phyloP scores from a whole-genome alignment of 1,284 basidiomycete genomes.

The Gomphus sp. region DNA sequence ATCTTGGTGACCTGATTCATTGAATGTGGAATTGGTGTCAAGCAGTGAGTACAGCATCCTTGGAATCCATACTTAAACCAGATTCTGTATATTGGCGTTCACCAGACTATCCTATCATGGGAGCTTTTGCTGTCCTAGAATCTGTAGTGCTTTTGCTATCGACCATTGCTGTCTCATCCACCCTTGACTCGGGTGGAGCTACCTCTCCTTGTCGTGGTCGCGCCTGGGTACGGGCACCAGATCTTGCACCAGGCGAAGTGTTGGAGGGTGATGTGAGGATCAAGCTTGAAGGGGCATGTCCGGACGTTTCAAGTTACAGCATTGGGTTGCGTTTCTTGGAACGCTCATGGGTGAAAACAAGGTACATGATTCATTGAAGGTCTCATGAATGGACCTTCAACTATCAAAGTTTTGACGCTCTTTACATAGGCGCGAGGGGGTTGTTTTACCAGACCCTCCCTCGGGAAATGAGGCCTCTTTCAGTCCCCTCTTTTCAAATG shows the following conservation, averaged over 20 bases:
- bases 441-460: background rate
- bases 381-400: too few species aligned
- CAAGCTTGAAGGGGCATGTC: background rate
- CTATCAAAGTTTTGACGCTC: background rate
- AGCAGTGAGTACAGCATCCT: too few species aligned
- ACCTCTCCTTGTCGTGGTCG: background rate
- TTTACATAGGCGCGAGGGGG: background rate
- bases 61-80: too few species aligned
- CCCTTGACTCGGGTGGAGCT: background rate
- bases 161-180: background rate
- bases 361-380: background rate
- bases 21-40: too few species aligned
- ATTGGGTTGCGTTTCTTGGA: constrained; percentile 1
- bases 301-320: background rate
- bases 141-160: background rate
- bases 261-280: background rate
- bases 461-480: background rate
- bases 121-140: background rate
- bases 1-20: too few species aligned
- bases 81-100: background rate
- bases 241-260: background rate
- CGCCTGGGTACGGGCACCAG: constrained; percentile 6
- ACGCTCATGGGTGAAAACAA: background rate
- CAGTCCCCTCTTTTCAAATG: background rate
- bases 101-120: background rate